Percentiles rank a stretch among this genome's conserved stretches.
phyloP scores from a whole-genome alignment of 805 yeast species.

The Candida koratica region DNA sequence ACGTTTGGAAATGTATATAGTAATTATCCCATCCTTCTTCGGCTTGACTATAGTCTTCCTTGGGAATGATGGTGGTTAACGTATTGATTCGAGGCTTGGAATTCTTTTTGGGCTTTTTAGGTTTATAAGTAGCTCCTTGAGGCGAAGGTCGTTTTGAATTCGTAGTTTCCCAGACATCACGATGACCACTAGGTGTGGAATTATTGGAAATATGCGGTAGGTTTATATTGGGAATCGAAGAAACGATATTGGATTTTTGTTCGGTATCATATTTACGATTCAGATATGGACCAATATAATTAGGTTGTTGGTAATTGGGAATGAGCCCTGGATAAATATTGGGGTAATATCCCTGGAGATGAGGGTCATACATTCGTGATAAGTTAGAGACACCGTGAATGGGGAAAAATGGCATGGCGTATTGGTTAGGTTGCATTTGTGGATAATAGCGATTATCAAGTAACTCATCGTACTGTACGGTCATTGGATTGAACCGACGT shows the following conservation, averaged over 20 bases:
- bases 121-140: slow-evolving; percentile 22
- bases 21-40: slow-evolving; percentile 9
- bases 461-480: background rate
- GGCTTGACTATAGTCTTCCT: slow-evolving; percentile 7
- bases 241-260: background rate
- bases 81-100: slow-evolving; percentile 36
- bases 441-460: slow-evolving; percentile 1
- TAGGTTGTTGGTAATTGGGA: slow-evolving; percentile 2
- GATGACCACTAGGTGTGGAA: background rate
- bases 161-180: no score
- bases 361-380: background rate
- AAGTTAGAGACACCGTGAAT: slow-evolving; percentile 1
- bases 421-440: slow-evolving; percentile 2
- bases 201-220: background rate
- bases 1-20: slow-evolving; percentile 8
- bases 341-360: background rate
- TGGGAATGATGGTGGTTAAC: slow-evolving; percentile 15
- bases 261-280: slow-evolving; percentile 7
- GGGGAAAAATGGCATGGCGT: slow-evolving; percentile 1
- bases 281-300: slow-evolving; percentile 11
- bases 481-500: slow-evolving; percentile 6
- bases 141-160: background rate
- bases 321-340: slow-evolving; percentile 1
- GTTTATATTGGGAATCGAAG: background rate
- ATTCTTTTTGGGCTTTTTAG: slow-evolving; percentile 35